Conservation (phyloP, 176 grass and related monocot species). For the Bothriochloa decipiens region DNA sequence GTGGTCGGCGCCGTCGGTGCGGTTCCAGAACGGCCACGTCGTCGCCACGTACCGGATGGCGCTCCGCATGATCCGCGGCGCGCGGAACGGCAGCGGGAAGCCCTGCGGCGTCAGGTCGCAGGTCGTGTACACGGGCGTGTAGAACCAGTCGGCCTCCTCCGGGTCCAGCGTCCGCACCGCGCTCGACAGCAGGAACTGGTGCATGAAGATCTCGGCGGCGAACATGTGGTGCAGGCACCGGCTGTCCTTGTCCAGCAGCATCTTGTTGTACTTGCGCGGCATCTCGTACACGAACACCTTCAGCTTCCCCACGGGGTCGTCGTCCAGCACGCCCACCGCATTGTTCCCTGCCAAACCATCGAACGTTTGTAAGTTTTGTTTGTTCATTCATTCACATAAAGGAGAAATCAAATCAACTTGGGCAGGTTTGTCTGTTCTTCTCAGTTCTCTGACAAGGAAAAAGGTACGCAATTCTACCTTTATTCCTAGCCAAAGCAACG, state of each 20-base stretch:
- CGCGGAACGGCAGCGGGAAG: conserved; percentile 63
- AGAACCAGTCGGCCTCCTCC: conserved; percentile 71
- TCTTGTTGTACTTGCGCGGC: conserved; percentile 66
- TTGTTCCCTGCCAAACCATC: conserved; percentile 11
- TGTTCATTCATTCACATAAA: neutral
- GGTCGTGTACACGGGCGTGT: conserved; percentile 60
- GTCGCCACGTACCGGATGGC: conserved; percentile 53
- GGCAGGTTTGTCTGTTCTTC: too few relatives aligned
- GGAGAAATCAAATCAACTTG: neutral
- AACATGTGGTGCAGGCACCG: conserved; percentile 72
- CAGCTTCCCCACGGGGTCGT: conserved; percentile 64
- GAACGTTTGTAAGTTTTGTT: neutral
- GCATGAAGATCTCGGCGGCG: conserved; percentile 77
- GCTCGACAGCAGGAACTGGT: conserved; percentile 61
- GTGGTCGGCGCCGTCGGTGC: conserved; percentile 58
- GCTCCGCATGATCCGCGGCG: conserved; percentile 71
- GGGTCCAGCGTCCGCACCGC: conserved; percentile 63
- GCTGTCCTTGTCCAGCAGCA: conserved; percentile 56
- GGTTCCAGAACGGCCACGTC: conserved; percentile 68
- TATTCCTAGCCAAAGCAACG: too few relatives aligned
- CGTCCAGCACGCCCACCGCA: conserved; percentile 51
- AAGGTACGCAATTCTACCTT: too few relatives aligned
- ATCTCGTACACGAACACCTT: conserved; percentile 75
- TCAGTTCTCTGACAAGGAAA: too few relatives aligned
- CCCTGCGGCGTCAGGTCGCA: conserved; percentile 64